Base-by-base conservation (phyloP, 306 rosid species). In the Neltuma alba region DNA sequence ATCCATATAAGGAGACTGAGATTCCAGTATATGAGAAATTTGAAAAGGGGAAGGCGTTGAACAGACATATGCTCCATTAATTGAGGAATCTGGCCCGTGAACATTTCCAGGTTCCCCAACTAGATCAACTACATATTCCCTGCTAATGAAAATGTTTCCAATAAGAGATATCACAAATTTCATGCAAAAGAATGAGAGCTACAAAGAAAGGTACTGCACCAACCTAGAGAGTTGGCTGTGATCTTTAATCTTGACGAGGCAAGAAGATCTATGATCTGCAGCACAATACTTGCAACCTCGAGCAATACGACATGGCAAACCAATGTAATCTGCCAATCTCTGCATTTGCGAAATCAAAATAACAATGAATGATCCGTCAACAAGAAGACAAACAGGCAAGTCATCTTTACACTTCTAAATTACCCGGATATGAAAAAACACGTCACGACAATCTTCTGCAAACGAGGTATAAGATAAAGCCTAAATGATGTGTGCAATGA, bases 241-340 rank as follows among this genome's bases (percentile, higher is more conserved):
- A 77, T 89, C 93, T 81, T 91, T 81, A 76, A 95, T 91, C 88
- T 90, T 90, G 75, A 95, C 94, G 4, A 95, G 93, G 86, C 99
- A 95, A 88, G 99, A 93, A 41, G 98, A 93, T 50, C 96, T 86
- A 85, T 95, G 97, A 89, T 95, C 97, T 37, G 98, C 92, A 57
- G 52, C 97, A 86, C 99, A 95, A 77, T 95, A 95, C 83, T 83
- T 95, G 86, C 99, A 95, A 76, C 98, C 99, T 42, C 86, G 94
- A 70, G 99, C 99, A 67, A 95, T 95, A 77, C 99, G 97, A 80
- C 99, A 95, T 23, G 99, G 99, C 89, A 95, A 87, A 52, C 99
- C 99, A 67, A 95, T 90, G 80, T 90, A 83, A 81, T 95, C 99
- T 60, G 99, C 99, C 88, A 95, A 81, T 85, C 92, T 93, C 99